Conservation (phyloP, 371 early-diverging fungal species). For the Paraphysoderma sedebokerense region DNA sequence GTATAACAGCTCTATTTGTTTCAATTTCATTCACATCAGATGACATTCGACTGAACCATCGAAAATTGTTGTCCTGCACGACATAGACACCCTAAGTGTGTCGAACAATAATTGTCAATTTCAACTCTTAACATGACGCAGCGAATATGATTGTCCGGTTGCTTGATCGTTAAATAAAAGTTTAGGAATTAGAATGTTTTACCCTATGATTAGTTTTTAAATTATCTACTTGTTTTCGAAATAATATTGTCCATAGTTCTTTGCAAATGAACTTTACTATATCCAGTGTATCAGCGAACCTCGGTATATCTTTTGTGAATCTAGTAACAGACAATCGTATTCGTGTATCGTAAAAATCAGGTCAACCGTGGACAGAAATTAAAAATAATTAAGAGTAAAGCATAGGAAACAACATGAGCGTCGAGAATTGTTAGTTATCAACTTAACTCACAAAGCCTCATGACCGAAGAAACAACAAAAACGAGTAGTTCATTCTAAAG, state of each 20-base stretch:
- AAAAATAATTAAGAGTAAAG: too few relatives aligned
- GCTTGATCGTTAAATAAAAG: not conserved
- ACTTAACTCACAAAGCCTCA: not conserved
- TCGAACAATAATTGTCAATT: not conserved
- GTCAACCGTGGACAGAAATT: too few relatives aligned
- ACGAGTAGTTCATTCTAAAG: not conserved
- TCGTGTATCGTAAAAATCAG: too few relatives aligned
- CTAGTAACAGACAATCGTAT: slow-evolving; percentile 13
- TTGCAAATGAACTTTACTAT: slow-evolving; percentile 95
- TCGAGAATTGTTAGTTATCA: too few relatives aligned
- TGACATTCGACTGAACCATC: slow-evolving; percentile 82
- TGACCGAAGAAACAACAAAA: not conserved
- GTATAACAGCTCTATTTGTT: slow-evolving; percentile 55
- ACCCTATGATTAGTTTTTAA: slow-evolving; percentile 93
- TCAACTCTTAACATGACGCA: not conserved
- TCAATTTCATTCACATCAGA: slow-evolving; percentile 53
- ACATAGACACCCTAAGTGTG: slow-evolving; percentile 77
- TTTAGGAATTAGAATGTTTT: slow-evolving; percentile 9
- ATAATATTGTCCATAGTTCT: slow-evolving; percentile 85
- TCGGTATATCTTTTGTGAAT: slow-evolving; percentile 56
- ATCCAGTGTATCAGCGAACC: slow-evolving; percentile 79
- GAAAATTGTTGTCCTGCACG: slow-evolving; percentile 88
- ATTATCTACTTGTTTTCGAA: slow-evolving; percentile 91
- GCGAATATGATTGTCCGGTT: not conserved
- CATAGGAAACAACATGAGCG: not conserved